Percentiles rank a stretch among this genome's conserved stretches.
Evolutionary conservation across 78 protist genomes (phyloP).

Genomic region (Dictyostelium capitatum): DNA sequence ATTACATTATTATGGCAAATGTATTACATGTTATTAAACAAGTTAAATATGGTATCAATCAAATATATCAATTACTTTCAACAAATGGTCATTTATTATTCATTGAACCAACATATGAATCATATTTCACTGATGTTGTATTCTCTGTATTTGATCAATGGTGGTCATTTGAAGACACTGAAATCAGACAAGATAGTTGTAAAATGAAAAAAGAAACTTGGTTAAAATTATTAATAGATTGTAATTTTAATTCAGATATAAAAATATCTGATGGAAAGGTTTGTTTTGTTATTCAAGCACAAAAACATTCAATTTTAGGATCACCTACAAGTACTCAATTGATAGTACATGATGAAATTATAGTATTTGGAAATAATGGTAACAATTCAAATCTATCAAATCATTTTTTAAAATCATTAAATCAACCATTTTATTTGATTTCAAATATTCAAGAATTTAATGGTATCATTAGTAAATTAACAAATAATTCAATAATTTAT

Average conservation of each 20-base stretch:
- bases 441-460: not conserved
- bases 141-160: not conserved
- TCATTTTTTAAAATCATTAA: not conserved
- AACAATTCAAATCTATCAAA: too few species aligned
- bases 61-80: not conserved
- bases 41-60: not conserved
- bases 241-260: not conserved
- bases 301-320: not conserved
- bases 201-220: not conserved
- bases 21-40: not conserved
- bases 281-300: not conserved
- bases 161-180: not conserved
- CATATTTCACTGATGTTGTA: not conserved
- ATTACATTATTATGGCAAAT: constrained; percentile 3
- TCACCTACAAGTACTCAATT: not conserved
- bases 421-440: too few species aligned
- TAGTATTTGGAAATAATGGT: not conserved
- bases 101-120: not conserved
- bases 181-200: not conserved
- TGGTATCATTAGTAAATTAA: not conserved
- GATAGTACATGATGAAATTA: not conserved
- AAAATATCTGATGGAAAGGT: too few species aligned
- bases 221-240: not conserved
- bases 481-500: not conserved
- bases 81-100: not conserved